A percentile compares a stretch with the other conserved stretches of the same genome.
These are phyloP conservation scores for Phaeosphaeriaceae sp. DNA, from an alignment of 2,329 filamentous ascomycete genomes.

Conservation along the genomic window DNA sequence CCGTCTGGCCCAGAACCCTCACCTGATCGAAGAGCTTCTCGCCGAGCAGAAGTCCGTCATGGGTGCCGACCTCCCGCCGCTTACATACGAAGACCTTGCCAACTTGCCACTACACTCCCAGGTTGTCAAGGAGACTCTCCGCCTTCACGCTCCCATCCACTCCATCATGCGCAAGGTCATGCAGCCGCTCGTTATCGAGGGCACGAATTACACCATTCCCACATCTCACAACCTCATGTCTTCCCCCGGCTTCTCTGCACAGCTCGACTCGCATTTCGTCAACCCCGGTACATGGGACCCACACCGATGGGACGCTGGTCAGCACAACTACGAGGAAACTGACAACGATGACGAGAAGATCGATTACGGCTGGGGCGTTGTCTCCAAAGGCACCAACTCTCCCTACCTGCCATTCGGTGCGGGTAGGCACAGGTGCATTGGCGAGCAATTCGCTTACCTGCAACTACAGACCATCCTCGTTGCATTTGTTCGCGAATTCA, in stretches of 20 bases:
- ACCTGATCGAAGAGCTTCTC: slow-evolving; percentile 82
- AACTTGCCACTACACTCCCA: slow-evolving; percentile 83
- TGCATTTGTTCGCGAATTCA: slow-evolving; percentile 78
- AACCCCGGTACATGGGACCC: slow-evolving; percentile 86
- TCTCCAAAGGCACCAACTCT: slow-evolving; percentile 87
- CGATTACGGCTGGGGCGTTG: slow-evolving; percentile 92
- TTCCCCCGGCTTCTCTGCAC: slow-evolving; percentile 81
- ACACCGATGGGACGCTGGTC: slow-evolving; percentile 81
- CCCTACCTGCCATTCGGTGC: slow-evolving; percentile 96
- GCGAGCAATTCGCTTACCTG: slow-evolving; percentile 94
- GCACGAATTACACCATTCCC: slow-evolving; percentile 84
- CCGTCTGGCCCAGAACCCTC: slow-evolving; percentile 77
- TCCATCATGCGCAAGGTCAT: slow-evolving; percentile 94
- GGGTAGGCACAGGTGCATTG: slow-evolving; percentile 91
- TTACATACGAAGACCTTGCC: slow-evolving; percentile 79
- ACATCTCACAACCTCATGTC: slow-evolving; percentile 82
- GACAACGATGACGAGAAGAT: slow-evolving; percentile 70
- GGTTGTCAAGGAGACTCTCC: slow-evolving; percentile 90
- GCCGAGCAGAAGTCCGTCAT: slow-evolving; percentile 79
- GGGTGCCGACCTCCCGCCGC: slow-evolving; percentile 75
- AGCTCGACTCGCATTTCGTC: slow-evolving; percentile 78
- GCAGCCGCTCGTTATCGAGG: slow-evolving; percentile 81
- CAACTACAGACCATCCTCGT: slow-evolving; percentile 88
- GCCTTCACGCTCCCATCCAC: slow-evolving; percentile 91
- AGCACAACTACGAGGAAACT: slow-evolving; percentile 53